phyloP scores from a whole-genome alignment of 2,329 filamentous ascomycete genomes.

The Penicillium thymicola region DNA sequence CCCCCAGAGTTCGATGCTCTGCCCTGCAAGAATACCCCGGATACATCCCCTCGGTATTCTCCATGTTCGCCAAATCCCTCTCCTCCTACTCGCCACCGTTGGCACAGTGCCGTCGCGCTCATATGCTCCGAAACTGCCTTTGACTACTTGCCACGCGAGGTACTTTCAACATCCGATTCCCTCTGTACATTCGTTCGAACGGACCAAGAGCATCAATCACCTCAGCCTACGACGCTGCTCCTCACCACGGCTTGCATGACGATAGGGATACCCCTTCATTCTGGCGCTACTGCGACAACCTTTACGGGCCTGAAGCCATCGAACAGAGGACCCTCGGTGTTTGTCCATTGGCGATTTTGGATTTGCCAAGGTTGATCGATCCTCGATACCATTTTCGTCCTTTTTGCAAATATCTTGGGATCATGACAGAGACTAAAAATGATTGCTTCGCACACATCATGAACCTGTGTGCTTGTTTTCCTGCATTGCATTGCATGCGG shows the following conservation, averaged over 20 bases:
- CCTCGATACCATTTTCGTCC: constrained; percentile 17
- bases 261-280: constrained; percentile 10
- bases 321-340: constrained; percentile 18
- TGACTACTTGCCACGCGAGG: constrained; percentile 9
- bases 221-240: constrained; percentile 12
- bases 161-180: constrained; percentile 6
- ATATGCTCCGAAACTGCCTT: constrained; percentile 12
- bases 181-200: constrained; percentile 13
- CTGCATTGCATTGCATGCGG: constrained; percentile 26
- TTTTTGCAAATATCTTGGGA: constrained; percentile 18
- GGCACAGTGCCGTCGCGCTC: constrained; percentile 16
- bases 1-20: constrained; percentile 29
- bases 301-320: constrained; percentile 31
- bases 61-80: constrained; percentile 19
- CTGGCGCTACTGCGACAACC: constrained; percentile 23
- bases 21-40: constrained; percentile 30
- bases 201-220: constrained; percentile 11
- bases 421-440: constrained; percentile 29
- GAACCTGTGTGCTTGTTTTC: constrained; percentile 26
- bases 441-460: constrained; percentile 28
- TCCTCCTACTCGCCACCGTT: constrained; percentile 17
- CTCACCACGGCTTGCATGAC: constrained; percentile 14
- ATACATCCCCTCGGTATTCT: constrained; percentile 21
- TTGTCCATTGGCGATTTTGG: constrained; percentile 17
- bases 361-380: constrained; percentile 11